A percentile compares a stretch with the other conserved stretches of the same genome.
Conservation (phyloP, 106 monocot species). For the Acorus gramineus region DNA sequence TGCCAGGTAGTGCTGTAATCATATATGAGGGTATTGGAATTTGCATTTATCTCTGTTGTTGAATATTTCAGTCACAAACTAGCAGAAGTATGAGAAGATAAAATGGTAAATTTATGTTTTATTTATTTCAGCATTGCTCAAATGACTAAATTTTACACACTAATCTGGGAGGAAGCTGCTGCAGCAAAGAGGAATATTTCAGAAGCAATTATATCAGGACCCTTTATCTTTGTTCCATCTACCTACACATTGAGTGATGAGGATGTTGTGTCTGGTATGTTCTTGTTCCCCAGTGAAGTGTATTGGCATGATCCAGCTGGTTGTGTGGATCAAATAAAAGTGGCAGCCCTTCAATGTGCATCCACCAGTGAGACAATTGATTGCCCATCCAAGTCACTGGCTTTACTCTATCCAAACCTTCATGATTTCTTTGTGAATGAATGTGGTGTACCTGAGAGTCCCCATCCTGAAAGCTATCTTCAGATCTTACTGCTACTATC, state of each 20-base stretch:
- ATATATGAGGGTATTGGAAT: neutral
- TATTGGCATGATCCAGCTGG: constrained; percentile 94
- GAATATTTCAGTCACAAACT: neutral
- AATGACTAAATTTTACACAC: constrained; percentile 73
- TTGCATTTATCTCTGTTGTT: neutral
- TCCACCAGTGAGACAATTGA: constrained; percentile 3
- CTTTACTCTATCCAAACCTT: constrained; percentile 55
- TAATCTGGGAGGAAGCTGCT: constrained; percentile 37
- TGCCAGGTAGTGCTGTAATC: constrained; percentile 37
- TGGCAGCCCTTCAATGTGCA: constrained; percentile 10
- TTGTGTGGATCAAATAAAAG: constrained; percentile 52
- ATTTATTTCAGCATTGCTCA: constrained; percentile 48
- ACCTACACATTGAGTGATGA: constrained; percentile 10
- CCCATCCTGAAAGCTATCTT: constrained; percentile 47
- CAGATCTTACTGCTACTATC: constrained; percentile 61
- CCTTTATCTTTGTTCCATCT: constrained; percentile 73
- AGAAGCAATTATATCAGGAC: constrained; percentile 30
- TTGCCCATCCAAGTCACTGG: constrained; percentile 28
- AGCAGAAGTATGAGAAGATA: neutral
- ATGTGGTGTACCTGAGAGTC: constrained; percentile 54
- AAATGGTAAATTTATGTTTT: neutral
- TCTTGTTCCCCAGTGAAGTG: constrained; percentile 48
- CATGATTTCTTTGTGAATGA: constrained; percentile 73
- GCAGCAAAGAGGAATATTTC: constrained; percentile 22
- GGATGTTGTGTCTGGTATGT: constrained; percentile 36